phyloP scores from a whole-genome alignment of 2,329 filamentous ascomycete species.

The Stagonosporopsis rhizophila region DNA sequence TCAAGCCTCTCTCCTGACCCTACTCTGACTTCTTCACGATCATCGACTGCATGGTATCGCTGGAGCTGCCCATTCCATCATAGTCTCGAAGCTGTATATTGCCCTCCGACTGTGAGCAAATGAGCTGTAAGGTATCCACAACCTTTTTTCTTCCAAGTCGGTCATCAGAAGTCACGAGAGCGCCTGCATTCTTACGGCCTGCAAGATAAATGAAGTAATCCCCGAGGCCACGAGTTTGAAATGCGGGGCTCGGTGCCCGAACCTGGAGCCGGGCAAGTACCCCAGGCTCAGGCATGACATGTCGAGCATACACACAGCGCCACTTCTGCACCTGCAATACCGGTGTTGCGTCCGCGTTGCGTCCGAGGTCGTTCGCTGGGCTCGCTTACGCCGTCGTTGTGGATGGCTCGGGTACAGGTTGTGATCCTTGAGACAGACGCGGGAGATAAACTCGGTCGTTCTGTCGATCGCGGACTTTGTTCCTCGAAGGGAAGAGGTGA shows the following conservation, averaged over 20 bases:
- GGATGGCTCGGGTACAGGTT: not conserved
- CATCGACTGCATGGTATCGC: not conserved
- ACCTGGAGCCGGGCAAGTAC: slow-evolving; percentile 5
- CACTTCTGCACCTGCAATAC: slow-evolving; percentile 10
- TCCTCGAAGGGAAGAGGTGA: not conserved
- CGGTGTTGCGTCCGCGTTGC: slow-evolving; percentile 1
- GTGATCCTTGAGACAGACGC: slow-evolving; percentile 14
- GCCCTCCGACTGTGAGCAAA: slow-evolving; percentile 13
- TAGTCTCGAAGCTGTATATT: slow-evolving; percentile 10
- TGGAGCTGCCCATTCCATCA: slow-evolving; percentile 12
- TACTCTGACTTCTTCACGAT: not conserved
- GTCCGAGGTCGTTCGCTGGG: not conserved
- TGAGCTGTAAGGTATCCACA: slow-evolving; percentile 7
- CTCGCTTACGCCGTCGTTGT: slow-evolving; percentile 7
- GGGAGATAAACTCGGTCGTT: slow-evolving; percentile 12
- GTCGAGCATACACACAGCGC: slow-evolving; percentile 6
- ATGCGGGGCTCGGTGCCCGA: slow-evolving; percentile 11
- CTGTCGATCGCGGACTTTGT: slow-evolving; percentile 14
- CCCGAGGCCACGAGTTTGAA: slow-evolving; percentile 2
- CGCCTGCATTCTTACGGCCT: not conserved
- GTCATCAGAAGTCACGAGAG: slow-evolving; percentile 6
- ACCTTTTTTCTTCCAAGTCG: not conserved
- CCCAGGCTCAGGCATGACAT: not conserved
- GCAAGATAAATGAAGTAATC: slow-evolving; percentile 4
- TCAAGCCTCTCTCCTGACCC: not conserved